A percentile compares a stretch with the other conserved stretches of the same genome.
Evolutionary conservation across 495 filamentous ascomycete genomes (phyloP).

Genomic region (Neurospora pannonica): DNA sequence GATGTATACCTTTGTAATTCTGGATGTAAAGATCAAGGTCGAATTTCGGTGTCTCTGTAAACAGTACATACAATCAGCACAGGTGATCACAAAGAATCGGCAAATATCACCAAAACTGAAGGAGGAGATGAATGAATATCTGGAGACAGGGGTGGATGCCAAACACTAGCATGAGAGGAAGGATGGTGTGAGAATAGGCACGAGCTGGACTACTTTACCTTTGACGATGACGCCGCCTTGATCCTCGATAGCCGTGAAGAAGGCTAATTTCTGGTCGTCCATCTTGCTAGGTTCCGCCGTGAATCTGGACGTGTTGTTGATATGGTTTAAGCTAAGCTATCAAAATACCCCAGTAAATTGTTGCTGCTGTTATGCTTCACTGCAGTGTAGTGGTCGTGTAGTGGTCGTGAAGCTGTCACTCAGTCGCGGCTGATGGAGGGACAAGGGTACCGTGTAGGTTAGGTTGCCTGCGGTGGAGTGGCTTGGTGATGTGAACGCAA

Average conservation of each 20-base stretch:
- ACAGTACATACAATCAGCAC: not conserved
- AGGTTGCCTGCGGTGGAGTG: not conserved
- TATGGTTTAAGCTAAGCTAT: not conserved
- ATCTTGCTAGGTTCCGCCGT: conserved; percentile 6
- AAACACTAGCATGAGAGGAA: not conserved
- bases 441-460: not conserved
- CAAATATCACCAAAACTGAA: not conserved
- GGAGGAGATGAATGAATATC: not conserved
- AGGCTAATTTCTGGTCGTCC: conserved; percentile 22
- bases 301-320: not conserved
- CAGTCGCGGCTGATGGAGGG: not conserved
- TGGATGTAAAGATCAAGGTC: conserved; percentile 88
- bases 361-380: not conserved
- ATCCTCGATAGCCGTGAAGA: conserved; percentile 36
- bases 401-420: not conserved
- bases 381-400: not conserved
- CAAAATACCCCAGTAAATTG: not conserved
- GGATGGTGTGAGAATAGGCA: not conserved
- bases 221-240: conserved; percentile 35
- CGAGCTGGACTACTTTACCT: conserved; percentile 23
- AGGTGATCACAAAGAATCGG: not conserved
- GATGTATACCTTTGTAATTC: conserved; percentile 69
- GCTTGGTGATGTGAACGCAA: not conserved
- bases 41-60: conserved; percentile 73
- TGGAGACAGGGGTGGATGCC: not conserved